Conservation (phyloP, 2,329 filamentous ascomycete species). For the Trichoderma sp. region DNA sequence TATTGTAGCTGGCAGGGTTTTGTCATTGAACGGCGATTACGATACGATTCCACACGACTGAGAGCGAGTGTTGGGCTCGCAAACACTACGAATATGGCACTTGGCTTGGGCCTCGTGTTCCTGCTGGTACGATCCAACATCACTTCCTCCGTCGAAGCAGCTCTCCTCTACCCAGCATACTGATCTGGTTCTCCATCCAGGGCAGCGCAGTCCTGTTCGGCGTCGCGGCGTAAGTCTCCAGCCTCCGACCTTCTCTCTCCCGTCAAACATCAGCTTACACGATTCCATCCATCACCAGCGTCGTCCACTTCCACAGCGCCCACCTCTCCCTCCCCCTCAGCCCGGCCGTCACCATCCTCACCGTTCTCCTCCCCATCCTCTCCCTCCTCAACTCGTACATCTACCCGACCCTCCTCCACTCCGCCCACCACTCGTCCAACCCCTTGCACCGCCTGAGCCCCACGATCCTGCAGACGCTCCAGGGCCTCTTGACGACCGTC, state of each 20-base stretch:
- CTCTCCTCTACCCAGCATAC: neutral
- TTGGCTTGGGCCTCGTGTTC: constrained; percentile 39
- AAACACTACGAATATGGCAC: constrained; percentile 10
- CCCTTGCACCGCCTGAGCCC: constrained; percentile 36
- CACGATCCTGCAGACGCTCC: constrained; percentile 46
- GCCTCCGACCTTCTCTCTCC: too few relatives aligned
- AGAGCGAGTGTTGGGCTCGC: neutral
- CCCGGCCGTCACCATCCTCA: constrained; percentile 41
- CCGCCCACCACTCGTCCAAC: constrained; percentile 32
- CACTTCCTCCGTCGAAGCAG: constrained; percentile 23
- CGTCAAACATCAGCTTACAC: constrained; percentile 1
- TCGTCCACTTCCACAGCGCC: constrained; percentile 44
- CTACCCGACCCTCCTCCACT: constrained; percentile 40
- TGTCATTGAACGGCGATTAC: neutral
- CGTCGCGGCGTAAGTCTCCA: constrained; percentile 38
- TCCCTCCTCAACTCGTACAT: constrained; percentile 43
- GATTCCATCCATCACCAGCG: constrained; percentile 35
- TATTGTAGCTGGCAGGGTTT: neutral
- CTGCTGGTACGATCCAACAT: constrained; percentile 36
- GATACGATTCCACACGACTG: neutral
- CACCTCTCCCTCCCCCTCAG: constrained; percentile 48
- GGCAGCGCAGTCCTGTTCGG: constrained; percentile 38
- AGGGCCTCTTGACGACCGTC: constrained; percentile 47
- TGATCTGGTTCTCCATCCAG: constrained; percentile 30
- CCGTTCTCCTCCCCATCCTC: constrained; percentile 47